These are phyloP conservation scores for Mariannaea sp. DNA, from an alignment of 2,329 filamentous ascomycete genomes.

Conservation along the genomic window DNA sequence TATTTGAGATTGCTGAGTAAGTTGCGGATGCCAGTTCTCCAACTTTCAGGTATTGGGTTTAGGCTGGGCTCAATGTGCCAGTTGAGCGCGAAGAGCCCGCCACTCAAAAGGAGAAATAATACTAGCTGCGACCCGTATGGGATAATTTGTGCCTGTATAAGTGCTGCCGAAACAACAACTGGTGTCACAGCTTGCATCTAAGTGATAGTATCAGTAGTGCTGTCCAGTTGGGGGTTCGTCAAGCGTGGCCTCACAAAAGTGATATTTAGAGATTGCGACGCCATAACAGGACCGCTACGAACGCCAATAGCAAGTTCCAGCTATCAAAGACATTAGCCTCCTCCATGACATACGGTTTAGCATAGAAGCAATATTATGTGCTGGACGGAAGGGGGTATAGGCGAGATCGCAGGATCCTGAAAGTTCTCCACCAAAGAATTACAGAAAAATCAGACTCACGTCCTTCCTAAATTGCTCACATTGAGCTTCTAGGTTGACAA, in stretches of 20 bases:
- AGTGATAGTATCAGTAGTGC: neutral
- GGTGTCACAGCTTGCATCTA: conserved; percentile 1
- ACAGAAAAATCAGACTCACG: neutral
- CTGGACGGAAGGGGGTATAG: too few species aligned
- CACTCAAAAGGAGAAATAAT: neutral
- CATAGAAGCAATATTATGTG: too few species aligned
- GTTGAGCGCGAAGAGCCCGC: neutral
- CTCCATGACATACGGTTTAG: too few species aligned
- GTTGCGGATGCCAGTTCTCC: neutral
- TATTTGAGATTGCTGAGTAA: too few species aligned
- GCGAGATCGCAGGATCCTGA: too few species aligned
- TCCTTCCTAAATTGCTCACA: conserved; percentile 1
- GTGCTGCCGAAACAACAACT: neutral
- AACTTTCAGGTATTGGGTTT: neutral
- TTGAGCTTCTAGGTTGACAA: neutral
- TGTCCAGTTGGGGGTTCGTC: too few species aligned
- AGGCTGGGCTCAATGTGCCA: neutral
- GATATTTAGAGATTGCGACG: neutral
- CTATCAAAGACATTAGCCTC: neutral
- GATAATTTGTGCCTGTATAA: neutral
- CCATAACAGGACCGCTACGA: neutral
- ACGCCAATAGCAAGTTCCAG: neutral
- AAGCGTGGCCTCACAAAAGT: neutral
- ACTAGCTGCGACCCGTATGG: neutral
- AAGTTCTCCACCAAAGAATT: too few species aligned